phyloP scores from a whole-genome alignment of 495 filamentous ascomycete species.

The Penicillium manginii region DNA sequence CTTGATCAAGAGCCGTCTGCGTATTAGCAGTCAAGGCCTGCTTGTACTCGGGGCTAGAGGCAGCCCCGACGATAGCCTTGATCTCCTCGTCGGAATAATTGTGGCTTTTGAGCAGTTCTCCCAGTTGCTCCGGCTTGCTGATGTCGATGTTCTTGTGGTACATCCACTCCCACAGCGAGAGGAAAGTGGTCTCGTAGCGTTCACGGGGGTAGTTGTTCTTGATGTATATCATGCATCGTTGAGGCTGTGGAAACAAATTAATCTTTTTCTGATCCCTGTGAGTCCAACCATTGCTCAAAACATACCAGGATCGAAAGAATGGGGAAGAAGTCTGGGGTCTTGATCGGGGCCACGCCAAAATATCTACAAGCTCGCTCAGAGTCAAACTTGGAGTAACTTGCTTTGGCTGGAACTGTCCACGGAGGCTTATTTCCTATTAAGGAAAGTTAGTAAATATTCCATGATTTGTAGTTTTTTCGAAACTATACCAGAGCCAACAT shows the following conservation, averaged over 20 bases:
- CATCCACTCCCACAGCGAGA: slow-evolving; percentile 48
- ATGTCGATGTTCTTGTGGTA: slow-evolving; percentile 52
- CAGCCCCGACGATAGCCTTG: slow-evolving; percentile 53
- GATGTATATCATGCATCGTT: slow-evolving; percentile 67
- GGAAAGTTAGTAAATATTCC: background rate
- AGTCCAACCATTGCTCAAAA: background rate
- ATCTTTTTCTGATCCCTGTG: background rate
- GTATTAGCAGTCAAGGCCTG: slow-evolving; percentile 60
- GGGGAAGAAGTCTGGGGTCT: slow-evolving; percentile 55
- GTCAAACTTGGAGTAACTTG: slow-evolving; percentile 58
- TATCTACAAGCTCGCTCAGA: slow-evolving; percentile 55
- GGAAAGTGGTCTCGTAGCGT: slow-evolving; percentile 49
- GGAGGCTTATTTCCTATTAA: slow-evolving; percentile 70
- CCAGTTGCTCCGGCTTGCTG: slow-evolving; percentile 49
- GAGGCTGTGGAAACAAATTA: slow-evolving; percentile 47
- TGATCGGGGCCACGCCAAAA: slow-evolving; percentile 49
- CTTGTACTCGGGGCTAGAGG: slow-evolving; percentile 58
- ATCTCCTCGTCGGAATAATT: slow-evolving; percentile 47
- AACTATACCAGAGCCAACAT: slow-evolving; percentile 59
- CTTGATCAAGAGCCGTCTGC: slow-evolving; percentile 57
- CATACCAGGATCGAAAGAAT: slow-evolving; percentile 51
- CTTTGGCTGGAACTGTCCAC: slow-evolving; percentile 71
- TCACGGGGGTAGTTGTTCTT: slow-evolving; percentile 51
- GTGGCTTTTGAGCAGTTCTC: slow-evolving; percentile 34
- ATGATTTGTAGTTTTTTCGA: background rate